phyloP scores from a whole-genome alignment of 2,329 filamentous ascomycete species.

The Ascomycota sp. region DNA sequence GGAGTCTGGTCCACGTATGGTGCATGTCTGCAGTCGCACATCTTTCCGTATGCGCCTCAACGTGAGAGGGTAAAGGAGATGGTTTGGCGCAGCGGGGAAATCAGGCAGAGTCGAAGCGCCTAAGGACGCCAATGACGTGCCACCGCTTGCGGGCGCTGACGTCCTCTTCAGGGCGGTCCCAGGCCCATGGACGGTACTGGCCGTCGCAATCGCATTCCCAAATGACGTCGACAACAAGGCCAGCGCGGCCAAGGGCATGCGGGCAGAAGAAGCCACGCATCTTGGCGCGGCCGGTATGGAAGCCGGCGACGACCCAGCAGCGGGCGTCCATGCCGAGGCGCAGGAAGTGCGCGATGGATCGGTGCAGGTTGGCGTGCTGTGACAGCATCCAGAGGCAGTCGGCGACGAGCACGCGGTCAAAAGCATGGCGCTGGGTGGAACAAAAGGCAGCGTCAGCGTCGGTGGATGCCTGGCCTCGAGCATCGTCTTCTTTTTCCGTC shows the following conservation, averaged over 20 bases:
- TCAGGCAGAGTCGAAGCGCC: too few relatives aligned
- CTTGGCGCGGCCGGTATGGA: slow-evolving; percentile 49
- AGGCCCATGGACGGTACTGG: slow-evolving; percentile 36
- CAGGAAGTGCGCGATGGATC: slow-evolving; percentile 43
- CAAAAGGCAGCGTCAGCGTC: slow-evolving; percentile 12
- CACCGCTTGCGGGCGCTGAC: slow-evolving; percentile 44
- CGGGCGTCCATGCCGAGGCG: slow-evolving; percentile 18
- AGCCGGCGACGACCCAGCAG: slow-evolving; percentile 47
- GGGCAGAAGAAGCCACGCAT: slow-evolving; percentile 43
- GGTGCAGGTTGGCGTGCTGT: slow-evolving; percentile 46
- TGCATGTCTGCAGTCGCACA: too few relatives aligned
- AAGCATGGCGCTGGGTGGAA: slow-evolving; percentile 15
- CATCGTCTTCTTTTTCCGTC: too few relatives aligned
- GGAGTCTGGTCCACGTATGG: too few relatives aligned
- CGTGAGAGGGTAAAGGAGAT: too few relatives aligned
- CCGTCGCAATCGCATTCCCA: slow-evolving; percentile 52
- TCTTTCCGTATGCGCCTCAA: too few relatives aligned
- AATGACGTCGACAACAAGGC: slow-evolving; percentile 31
- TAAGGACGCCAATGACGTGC: slow-evolving; percentile 40
- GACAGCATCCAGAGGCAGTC: slow-evolving; percentile 60
- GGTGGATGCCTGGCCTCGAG: too few relatives aligned
- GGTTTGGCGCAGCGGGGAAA: too few relatives aligned
- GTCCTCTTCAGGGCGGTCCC: slow-evolving; percentile 44
- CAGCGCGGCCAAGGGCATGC: slow-evolving; percentile 18
- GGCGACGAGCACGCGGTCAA: slow-evolving; percentile 44